Evolutionary conservation across 345 rosid genomes (phyloP).

Genomic region (Durio zibethinus): DNA sequence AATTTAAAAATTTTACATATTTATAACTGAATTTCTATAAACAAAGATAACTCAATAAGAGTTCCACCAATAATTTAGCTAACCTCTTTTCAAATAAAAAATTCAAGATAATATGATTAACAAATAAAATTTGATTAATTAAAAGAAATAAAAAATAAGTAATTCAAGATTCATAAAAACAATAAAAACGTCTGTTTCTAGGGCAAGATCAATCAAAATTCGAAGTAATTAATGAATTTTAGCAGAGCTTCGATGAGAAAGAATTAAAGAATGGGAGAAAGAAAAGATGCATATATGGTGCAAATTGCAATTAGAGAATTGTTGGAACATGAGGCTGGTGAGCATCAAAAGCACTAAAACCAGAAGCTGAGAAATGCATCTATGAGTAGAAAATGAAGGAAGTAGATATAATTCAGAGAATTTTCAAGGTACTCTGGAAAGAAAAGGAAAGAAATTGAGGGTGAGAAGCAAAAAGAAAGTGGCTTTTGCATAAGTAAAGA

Average conservation of each 20-base stretch:
- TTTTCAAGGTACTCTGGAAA: background rate
- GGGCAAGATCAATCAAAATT: background rate
- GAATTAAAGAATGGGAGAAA: background rate
- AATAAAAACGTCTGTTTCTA: no score
- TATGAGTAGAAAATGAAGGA: background rate
- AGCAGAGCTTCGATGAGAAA: no score
- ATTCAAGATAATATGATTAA: background rate
- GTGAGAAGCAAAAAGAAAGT: background rate
- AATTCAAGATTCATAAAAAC: no score
- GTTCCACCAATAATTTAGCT: background rate
- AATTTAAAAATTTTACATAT: no score
- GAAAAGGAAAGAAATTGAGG: conserved; percentile 8
- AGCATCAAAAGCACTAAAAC: background rate
- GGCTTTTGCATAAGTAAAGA: background rate
- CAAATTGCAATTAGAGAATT: background rate
- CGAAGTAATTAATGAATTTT: background rate
- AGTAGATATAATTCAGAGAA: conserved; percentile 1
- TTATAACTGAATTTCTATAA: background rate
- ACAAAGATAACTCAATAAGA: background rate
- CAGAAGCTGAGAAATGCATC: background rate
- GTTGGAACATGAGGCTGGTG: background rate
- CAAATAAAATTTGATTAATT: background rate
- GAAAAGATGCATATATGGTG: background rate
- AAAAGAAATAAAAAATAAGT: background rate
- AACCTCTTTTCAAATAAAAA: background rate